Evolutionary conservation across 2,329 filamentous ascomycete genomes (phyloP), one percentile per base, ranked within the genome.

Genomic region (Ascochyta koolunga): DNA sequence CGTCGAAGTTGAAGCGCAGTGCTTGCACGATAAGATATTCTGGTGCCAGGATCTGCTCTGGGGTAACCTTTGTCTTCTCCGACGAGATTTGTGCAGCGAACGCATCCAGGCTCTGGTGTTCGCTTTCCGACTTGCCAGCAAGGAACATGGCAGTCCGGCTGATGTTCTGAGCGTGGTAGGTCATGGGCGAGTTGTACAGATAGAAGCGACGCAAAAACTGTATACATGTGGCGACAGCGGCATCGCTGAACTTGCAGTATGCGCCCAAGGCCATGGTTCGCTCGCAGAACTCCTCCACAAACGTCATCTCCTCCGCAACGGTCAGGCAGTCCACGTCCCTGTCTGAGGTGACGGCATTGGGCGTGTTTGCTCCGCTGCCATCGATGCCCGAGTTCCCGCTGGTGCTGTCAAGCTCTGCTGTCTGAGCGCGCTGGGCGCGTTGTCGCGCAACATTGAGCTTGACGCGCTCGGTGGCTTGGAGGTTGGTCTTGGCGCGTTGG

Each of bases 191-290:
- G 77, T 98, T 96, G 69, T 90, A 93, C 32, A 96, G 84, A 79
- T 98, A 99, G 82, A 99, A 98, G 53, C 95, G 89, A 50, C 91
- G 89, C 56, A 99, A 83, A 73, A 96, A 97, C 69, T 96, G 87
- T 57, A 93, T 89, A 3, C 91, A 91, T 6, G 93, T 96, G 22
- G 89, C 87, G 82, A 85, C 83, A 21, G 88, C 84, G 53, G 82
- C 82, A 27, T 81, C 83, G 10, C 83, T 84, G 57, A 87, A 80
- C 46, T 82, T 80, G 67, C 88, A 83, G 63, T 84, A 82, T 51
- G 85, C 81, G 2, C 82, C 84, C 22, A 76, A 68, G 56, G 84
- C 78, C 59, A 86, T 72, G 10, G 83, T 82, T 67, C 83, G 81
- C 58, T 83, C 80, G 72, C 86, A 88, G 71, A 93, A 96, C 75